Base-by-base conservation (phyloP, 225 moss, liverwort and hornwort species). In the Pseudoscleropodium purum region DNA sequence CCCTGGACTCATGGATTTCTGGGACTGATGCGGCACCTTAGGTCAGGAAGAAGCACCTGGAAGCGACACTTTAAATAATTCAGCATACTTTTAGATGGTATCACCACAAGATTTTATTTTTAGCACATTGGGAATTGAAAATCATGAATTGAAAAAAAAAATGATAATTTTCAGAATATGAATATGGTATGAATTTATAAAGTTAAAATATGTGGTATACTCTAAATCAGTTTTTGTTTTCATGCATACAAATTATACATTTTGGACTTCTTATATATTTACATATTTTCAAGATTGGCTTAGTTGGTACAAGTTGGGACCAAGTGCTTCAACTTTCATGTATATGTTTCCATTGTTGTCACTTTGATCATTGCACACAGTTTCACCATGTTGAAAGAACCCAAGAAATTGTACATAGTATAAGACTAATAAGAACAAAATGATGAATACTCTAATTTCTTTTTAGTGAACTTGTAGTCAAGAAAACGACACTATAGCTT, bases 251-350 rank as follows among this genome's bases (percentile, higher is more conserved):
- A 19, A 4, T 2, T 49, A 1, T 75, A 31, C 12, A 49, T 12
- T 75, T 49, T 31, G 31, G 4, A 49, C 18, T 47, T 75, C 2
- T 7, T 47, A 31, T 47, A 31, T 18, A 3, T 18, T 16, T 47
- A 47, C 2, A 11, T 47, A 31, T 31, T 75, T 74, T 47, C 2
- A 47, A 75, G 4, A 75, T 31, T 75, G 31, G 1, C 11, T 19
- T 49, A 11, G 6, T 56, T 0, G 6, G 2, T 49, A 75, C 0
- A 19, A 0, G 4, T 30, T 31, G 4, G 30, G 2, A 45, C 0
- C 0, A 6, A 3, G 30, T 19, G 7, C 11, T 75, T 75, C 13
- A 49, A 75, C 1, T 1, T 27, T 13, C 6, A 76, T 2, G 20
- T 33, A 49, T 4, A 45, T 75, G 49, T 29, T 12, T 3, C 7